phyloP scores from a whole-genome alignment of 2,329 filamentous ascomycete genomes.

The Fusarium nurragi region DNA sequence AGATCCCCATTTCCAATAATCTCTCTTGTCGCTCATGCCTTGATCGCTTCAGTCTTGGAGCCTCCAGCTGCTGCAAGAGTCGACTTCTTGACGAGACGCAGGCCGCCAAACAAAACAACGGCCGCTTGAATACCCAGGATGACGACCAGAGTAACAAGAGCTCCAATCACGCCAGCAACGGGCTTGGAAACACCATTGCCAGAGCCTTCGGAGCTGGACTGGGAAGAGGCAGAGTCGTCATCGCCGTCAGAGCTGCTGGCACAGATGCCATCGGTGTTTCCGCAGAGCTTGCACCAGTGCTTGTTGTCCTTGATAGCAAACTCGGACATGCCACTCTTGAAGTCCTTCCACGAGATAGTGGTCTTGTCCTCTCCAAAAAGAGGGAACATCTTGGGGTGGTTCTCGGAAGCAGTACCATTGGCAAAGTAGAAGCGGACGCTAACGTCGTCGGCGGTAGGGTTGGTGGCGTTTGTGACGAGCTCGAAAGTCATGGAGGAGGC shows the following conservation, averaged over 20 bases:
- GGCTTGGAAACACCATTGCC: constrained; percentile 67
- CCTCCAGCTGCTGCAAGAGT: constrained; percentile 39
- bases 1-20: neutral
- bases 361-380: constrained; percentile 67
- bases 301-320: constrained; percentile 72
- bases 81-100: constrained; percentile 61
- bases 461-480: constrained; percentile 64
- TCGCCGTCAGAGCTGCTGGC: constrained; percentile 50
- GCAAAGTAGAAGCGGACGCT: constrained; percentile 69
- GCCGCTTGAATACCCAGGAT: constrained; percentile 58
- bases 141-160: constrained; percentile 67
- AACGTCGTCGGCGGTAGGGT: constrained; percentile 59
- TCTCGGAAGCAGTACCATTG: constrained; percentile 64
- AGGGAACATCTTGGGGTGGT: constrained; percentile 64
- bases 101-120: constrained; percentile 54
- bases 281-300: constrained; percentile 80
- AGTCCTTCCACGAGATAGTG: constrained; percentile 73
- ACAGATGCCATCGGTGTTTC: constrained; percentile 75
- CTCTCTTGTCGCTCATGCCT: constrained; percentile 31
- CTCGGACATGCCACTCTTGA: constrained; percentile 68
- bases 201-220: constrained; percentile 27
- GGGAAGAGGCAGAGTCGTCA: constrained; percentile 29
- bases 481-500: constrained; percentile 85
- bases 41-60: constrained; percentile 25
- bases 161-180: constrained; percentile 85